phyloP scores from a whole-genome alignment of 148 eudicot genomes.

The Amaranthus cruentus region DNA sequence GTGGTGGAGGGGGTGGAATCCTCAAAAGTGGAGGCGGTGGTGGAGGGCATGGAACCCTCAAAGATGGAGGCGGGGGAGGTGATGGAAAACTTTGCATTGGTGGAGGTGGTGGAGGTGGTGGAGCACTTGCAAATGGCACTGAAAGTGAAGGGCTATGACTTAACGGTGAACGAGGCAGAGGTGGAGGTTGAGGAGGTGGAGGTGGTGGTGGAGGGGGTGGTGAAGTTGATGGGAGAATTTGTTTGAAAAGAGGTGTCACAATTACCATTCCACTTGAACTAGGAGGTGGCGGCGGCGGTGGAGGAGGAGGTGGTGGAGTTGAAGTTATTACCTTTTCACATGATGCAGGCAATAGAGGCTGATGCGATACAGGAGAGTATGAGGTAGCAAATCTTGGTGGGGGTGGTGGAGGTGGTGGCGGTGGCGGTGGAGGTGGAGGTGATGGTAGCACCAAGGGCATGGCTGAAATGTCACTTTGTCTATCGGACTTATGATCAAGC shows the following conservation, averaged over 20 bases:
- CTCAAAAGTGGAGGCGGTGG: conserved; percentile 7
- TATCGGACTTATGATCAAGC: conserved; percentile 13
- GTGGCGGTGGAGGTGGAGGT: conserved; percentile 33
- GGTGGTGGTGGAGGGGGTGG: conserved; percentile 32
- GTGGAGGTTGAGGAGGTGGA: conserved; percentile 1
- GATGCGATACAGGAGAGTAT: too few relatives aligned
- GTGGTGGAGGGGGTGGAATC: conserved; percentile 23
- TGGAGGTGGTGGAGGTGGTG: conserved; percentile 12
- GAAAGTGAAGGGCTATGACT: too few relatives aligned
- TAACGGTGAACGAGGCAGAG: conserved; percentile 1
- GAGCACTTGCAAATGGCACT: not conserved
- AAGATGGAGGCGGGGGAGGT: conserved; percentile 20
- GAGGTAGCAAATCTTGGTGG: conserved; percentile 7
- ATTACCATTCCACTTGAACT: conserved; percentile 17
- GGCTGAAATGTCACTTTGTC: conserved; percentile 8
- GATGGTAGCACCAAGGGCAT: conserved; percentile 26
- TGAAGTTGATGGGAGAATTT: conserved; percentile 4
- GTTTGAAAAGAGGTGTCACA: not conserved
- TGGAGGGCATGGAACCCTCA: conserved; percentile 21
- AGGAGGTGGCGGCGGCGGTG: conserved; percentile 13
- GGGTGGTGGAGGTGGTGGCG: conserved; percentile 26
- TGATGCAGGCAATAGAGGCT: not conserved
- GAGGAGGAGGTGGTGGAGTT: not conserved
- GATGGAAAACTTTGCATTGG: conserved; percentile 13
- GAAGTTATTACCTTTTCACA: not conserved